Percentiles rank a stretch among this genome's conserved stretches.
phyloP scores from a whole-genome alignment of 768 basidiomycete genomes.

The Podaxis sp. region DNA sequence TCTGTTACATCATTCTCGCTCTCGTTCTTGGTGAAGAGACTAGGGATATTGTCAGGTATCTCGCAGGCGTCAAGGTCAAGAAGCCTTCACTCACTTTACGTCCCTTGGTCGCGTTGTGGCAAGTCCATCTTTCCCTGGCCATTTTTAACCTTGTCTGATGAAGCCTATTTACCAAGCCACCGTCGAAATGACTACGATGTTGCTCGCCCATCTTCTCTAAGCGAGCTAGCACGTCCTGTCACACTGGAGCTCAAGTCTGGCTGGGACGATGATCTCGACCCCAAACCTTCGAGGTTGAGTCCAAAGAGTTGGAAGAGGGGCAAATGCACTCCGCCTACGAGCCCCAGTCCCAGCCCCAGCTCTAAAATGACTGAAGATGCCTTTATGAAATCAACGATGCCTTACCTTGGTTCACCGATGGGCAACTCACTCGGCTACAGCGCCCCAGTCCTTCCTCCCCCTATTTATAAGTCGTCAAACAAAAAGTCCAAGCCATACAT shows the following conservation, averaged over 20 bases:
- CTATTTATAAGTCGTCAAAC: conserved; percentile 10
- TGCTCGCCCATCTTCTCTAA: conserved; percentile 21
- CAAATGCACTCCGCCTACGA: conserved; percentile 19
- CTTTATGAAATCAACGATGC: conserved; percentile 43
- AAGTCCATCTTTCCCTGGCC: not conserved
- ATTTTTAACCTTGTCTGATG: not conserved
- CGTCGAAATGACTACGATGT: not conserved
- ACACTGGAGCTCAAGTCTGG: conserved; percentile 44
- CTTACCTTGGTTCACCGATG: conserved; percentile 45
- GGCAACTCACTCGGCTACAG: conserved; percentile 42
- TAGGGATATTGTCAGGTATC: conserved; percentile 36
- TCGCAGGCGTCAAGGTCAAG: conserved; percentile 11
- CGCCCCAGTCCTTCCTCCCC: conserved; percentile 26
- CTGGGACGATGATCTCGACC: conserved; percentile 49
- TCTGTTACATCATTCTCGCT: conserved; percentile 36
- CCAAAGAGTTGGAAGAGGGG: conserved; percentile 14
- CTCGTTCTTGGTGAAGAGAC: conserved; percentile 39
- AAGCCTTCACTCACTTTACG: not conserved
- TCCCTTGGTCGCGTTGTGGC: conserved; percentile 5
- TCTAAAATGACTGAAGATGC: conserved; percentile 34
- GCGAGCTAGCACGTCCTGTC: conserved; percentile 25
- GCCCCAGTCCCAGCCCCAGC: conserved; percentile 27
- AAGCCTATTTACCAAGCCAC: not conserved
- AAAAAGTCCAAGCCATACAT: not conserved
- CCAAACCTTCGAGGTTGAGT: conserved; percentile 28